A percentile compares a stretch with the other conserved stretches of the same genome.
These are phyloP conservation scores for Penicillium macrosclerotiorum DNA, from an alignment of 495 filamentous ascomycete species.

Conservation along the genomic window DNA sequence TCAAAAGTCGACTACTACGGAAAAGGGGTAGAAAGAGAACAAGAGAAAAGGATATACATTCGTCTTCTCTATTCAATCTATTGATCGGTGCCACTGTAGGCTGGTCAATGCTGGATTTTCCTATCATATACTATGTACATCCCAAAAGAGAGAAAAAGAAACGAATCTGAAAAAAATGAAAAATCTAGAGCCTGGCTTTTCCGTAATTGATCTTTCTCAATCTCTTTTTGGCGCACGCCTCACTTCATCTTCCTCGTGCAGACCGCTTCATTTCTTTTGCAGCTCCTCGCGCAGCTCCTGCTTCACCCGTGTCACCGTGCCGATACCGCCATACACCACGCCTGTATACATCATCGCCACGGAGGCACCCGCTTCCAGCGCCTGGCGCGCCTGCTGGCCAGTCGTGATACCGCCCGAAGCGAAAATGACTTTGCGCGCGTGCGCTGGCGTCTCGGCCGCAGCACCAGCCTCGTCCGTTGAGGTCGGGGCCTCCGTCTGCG, in stretches of 20 bases:
- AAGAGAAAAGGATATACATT: no score
- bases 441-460: slow-evolving; percentile 14
- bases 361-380: slow-evolving; percentile 80
- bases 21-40: no score
- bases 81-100: no score
- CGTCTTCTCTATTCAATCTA: no score
- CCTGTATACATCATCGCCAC: slow-evolving; percentile 84
- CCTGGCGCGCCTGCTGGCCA: slow-evolving; percentile 74
- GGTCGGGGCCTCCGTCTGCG: slow-evolving; percentile 15
- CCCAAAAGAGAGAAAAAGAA: not conserved
- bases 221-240: no score
- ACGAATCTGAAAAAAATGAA: slow-evolving; percentile 3
- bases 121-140: slow-evolving; percentile 28
- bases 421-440: slow-evolving; percentile 76
- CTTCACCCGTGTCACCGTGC: slow-evolving; percentile 84
- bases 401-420: slow-evolving; percentile 87
- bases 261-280: slow-evolving; percentile 29
- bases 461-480: slow-evolving; percentile 12
- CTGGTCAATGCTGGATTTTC: no score
- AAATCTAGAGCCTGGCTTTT: slow-evolving; percentile 9
- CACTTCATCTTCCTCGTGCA: not conserved
- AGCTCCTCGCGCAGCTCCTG: slow-evolving; percentile 70
- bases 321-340: slow-evolving; percentile 80
- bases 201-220: not conserved
- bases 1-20: no score